These are phyloP conservation scores for Cyamopsis tetragonoloba DNA, from an alignment of 306 rosid genomes.

Conservation along the genomic window DNA sequence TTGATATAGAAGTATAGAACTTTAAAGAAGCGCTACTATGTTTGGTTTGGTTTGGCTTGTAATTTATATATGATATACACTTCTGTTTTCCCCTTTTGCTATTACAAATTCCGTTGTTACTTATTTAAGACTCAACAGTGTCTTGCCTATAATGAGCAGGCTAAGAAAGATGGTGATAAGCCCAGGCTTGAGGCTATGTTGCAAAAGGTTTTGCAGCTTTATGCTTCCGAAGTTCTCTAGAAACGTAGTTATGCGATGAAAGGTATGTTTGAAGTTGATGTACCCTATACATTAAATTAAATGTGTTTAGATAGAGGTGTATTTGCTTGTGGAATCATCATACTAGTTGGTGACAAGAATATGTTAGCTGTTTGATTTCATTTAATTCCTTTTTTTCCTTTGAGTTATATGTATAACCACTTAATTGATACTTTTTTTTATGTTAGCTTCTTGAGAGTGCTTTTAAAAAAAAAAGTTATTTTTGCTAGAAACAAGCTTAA, in stretches of 20 bases:
- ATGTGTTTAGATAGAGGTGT: slow-evolving; percentile 13
- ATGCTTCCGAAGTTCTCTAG: slow-evolving; percentile 82
- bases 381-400: not conserved
- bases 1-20: not conserved
- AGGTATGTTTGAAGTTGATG: slow-evolving; percentile 39
- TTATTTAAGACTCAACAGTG: slow-evolving; percentile 5
- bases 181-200: slow-evolving; percentile 97
- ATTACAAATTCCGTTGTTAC: not conserved
- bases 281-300: not conserved
- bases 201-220: slow-evolving; percentile 89
- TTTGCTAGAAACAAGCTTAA: too few species aligned
- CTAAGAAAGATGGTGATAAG: slow-evolving; percentile 91
- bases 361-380: not conserved
- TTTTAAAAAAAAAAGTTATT: too few species aligned
- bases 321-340: slow-evolving; percentile 18
- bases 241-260: slow-evolving; percentile 75
- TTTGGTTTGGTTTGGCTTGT: not conserved
- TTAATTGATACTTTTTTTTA: too few species aligned
- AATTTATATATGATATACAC: not conserved
- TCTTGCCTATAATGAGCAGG: slow-evolving; percentile 49
- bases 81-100: not conserved
- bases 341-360: not conserved
- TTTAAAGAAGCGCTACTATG: too few species aligned
- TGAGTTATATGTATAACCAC: not conserved
- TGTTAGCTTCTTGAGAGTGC: too few species aligned